These are phyloP conservation scores for Xerocomellus amylosporus DNA, from an alignment of 768 basidiomycete genomes.

Conservation along the genomic window DNA sequence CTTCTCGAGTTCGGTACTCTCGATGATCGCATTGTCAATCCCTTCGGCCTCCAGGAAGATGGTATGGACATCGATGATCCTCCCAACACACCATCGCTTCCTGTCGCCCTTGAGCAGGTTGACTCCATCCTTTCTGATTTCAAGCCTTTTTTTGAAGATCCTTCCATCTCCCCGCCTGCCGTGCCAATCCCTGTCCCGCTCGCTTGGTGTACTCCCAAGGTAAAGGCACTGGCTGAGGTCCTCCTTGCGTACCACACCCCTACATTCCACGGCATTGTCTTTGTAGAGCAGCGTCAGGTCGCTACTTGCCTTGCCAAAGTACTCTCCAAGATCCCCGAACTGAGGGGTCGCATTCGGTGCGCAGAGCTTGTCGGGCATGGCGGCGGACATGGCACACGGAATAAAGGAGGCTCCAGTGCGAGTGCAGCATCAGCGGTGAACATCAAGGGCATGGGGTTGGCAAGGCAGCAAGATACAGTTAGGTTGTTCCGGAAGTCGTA, in stretches of 20 bases:
- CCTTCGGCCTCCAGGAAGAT: constrained; percentile 17
- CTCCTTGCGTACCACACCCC: constrained; percentile 51
- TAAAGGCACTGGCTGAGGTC: constrained; percentile 58
- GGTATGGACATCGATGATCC: constrained; percentile 31
- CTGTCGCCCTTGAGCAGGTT: constrained; percentile 47
- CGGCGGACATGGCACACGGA: constrained; percentile 29
- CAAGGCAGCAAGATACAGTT: constrained; percentile 58
- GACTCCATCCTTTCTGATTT: constrained; percentile 48
- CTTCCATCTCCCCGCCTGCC: constrained; percentile 25
- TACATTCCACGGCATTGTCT: constrained; percentile 79
- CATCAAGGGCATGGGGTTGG: constrained; percentile 49
- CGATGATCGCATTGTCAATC: constrained; percentile 17
- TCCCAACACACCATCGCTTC: constrained; percentile 25
- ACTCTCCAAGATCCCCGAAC: constrained; percentile 55
- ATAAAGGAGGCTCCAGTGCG: constrained; percentile 15
- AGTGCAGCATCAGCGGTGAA: constrained; percentile 33
- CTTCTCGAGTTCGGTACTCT: constrained; percentile 29
- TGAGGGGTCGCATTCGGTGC: constrained; percentile 55
- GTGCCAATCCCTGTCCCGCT: constrained; percentile 44
- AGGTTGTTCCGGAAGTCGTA: constrained; percentile 65
- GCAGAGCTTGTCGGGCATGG: constrained; percentile 75
- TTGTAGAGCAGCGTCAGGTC: constrained; percentile 82
- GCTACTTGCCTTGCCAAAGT: constrained; percentile 68
- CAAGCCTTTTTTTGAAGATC: constrained; percentile 37
- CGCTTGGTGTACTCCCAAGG: constrained; percentile 74